Evolutionary conservation across 768 basidiomycete genomes (phyloP).

Genomic region (Hypholoma sublateritium): DNA sequence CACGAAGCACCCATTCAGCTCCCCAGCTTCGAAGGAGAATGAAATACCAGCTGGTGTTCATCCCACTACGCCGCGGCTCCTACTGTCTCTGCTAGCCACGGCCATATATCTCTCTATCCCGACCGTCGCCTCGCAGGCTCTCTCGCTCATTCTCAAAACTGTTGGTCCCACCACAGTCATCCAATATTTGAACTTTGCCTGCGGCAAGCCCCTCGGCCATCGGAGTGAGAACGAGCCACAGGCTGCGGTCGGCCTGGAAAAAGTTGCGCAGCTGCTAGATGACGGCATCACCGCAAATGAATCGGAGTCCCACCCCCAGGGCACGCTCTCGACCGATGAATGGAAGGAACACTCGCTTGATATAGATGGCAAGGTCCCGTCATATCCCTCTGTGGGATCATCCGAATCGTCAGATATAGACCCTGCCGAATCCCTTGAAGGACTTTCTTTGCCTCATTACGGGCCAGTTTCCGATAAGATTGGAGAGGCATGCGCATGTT

Average conservation of each 20-base stretch:
- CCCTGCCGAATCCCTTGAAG: slow-evolving; percentile 14
- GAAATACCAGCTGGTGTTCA: slow-evolving; percentile 56
- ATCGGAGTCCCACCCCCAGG: neutral
- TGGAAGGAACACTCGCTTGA: slow-evolving; percentile 13
- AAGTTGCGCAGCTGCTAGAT: slow-evolving; percentile 52
- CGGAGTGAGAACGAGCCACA: slow-evolving; percentile 41
- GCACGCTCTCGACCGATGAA: slow-evolving; percentile 14
- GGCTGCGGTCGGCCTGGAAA: slow-evolving; percentile 71
- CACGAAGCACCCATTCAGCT: slow-evolving; percentile 66
- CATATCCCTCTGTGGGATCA: slow-evolving; percentile 7
- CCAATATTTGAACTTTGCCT: slow-evolving; percentile 80
- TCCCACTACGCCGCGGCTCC: slow-evolving; percentile 75
- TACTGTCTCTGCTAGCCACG: slow-evolving; percentile 86
- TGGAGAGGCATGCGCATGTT: slow-evolving; percentile 85
- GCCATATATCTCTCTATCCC: slow-evolving; percentile 85
- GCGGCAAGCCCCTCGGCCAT: slow-evolving; percentile 62
- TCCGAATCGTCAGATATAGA: slow-evolving; percentile 18
- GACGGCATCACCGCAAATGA: slow-evolving; percentile 26
- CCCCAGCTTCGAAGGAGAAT: slow-evolving; percentile 47
- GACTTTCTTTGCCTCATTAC: slow-evolving; percentile 60
- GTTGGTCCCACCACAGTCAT: slow-evolving; percentile 78
- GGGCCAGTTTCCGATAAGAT: slow-evolving; percentile 91
- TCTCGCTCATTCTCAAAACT: slow-evolving; percentile 68
- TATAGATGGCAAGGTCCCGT: slow-evolving; percentile 1
- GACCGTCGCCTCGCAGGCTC: slow-evolving; percentile 68